Base-by-base conservation (phyloP, 257 asterid species). In the Parsonsia alboflavescens region DNA sequence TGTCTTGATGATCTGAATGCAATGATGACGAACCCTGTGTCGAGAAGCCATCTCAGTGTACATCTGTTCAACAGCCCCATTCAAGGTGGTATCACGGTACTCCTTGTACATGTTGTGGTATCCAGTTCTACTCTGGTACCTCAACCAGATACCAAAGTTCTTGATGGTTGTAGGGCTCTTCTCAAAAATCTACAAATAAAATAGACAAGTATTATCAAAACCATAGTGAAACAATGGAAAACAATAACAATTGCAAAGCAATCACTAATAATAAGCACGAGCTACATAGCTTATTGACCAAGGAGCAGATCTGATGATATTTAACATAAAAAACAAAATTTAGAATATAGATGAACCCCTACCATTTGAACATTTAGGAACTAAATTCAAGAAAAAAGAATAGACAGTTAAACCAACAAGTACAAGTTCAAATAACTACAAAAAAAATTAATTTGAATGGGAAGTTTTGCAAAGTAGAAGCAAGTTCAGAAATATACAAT, bases 11-110 rank as follows among this genome's bases (percentile, higher is more conserved):
- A 92, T 92, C 79, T 92, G 97, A 77, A 92, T 92, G 79, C 97
- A 90, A 26, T 87, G 97, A 56, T 28, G 61, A 26, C 97, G 97
- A 71, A 92, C 97, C 78, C 97, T 83, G 78, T 90, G 97, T 24
- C 97, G 97, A 48, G 97, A 92, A 71, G 97, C 97, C 97, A 92
- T 92, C 88, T 92, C 97, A 13, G 88, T 90, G 77, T 92, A 92
- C 98, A 92, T 92, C 84, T 92, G 98, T 80, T 90, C 97, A 30
- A 90, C 93, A 7, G 77, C 91, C 9, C 97, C 97, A n/a, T 92
- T 92, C 88, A 92, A 73, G 39, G 97, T 92, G 62, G 96, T 92
- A 17, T 90, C 97, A 46, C 97, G 90, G 82, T 87, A 92, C 88
- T 90, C 98, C 85, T 90, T 90, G 85, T 92, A 90, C 98, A 92